Conservation (phyloP, 768 basidiomycete genomes). For the Coprinopsis marcescibilis region DNA sequence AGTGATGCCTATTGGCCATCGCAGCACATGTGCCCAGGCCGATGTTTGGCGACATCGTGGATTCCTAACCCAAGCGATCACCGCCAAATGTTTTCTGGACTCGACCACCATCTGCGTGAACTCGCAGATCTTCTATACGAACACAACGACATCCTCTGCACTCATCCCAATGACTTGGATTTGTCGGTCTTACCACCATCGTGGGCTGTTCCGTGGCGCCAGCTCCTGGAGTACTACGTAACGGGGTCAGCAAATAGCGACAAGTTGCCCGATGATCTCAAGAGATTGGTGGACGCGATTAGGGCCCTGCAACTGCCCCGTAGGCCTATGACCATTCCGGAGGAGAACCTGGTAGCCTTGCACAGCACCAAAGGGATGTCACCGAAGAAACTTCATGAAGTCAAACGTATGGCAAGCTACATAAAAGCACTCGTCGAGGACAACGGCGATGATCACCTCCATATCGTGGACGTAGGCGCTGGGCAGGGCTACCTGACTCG, state of each 20-base stretch:
- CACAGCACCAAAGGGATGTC: constrained; percentile 47
- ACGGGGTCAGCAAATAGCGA: constrained; percentile 16
- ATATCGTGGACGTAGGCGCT: constrained; percentile 69
- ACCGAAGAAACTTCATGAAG: constrained; percentile 74
- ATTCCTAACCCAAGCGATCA: not conserved
- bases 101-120: constrained; percentile 4
- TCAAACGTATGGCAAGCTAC: constrained; percentile 55
- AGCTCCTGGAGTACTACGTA: constrained; percentile 14
- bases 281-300: constrained; percentile 16
- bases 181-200: constrained; percentile 19
- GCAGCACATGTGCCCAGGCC: not conserved
- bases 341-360: constrained; percentile 9
- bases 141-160: constrained; percentile 28
- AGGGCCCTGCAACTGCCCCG: constrained; percentile 21
- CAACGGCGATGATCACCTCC: constrained; percentile 19
- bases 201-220: constrained; percentile 15
- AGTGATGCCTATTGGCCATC: not conserved
- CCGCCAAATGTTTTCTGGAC: not conserved
- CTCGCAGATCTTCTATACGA: constrained; percentile 19
- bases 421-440: constrained; percentile 32
- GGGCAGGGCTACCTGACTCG: constrained; percentile 74
- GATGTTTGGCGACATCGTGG: constrained; percentile 1
- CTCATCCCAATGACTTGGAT: constrained; percentile 44
- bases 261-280: constrained; percentile 8
- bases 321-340: constrained; percentile 16